A percentile compares a stretch with the other conserved stretches of the same genome.
Evolutionary conservation across 495 filamentous ascomycete species (phyloP).

Genomic region (Sordaria brevicollis): DNA sequence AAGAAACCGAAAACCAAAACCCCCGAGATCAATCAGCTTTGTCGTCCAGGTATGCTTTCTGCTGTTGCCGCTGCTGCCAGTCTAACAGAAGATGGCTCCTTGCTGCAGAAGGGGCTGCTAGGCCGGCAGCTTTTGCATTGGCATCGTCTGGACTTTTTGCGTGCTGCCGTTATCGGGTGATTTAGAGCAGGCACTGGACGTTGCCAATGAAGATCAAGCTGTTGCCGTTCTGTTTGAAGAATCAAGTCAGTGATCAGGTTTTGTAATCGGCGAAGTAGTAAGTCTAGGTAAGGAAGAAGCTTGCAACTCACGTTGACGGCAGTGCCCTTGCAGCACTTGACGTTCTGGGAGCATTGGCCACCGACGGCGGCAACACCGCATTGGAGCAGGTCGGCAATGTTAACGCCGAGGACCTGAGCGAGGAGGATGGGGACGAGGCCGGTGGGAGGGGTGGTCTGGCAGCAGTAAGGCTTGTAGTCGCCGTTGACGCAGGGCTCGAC

Average conservation of each 20-base stretch:
- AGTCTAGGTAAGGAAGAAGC: background rate
- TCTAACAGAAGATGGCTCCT: background rate
- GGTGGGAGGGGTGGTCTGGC: background rate
- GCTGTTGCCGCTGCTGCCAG: background rate
- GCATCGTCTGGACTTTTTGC: background rate
- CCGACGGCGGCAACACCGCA: background rate
- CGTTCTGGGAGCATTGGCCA: background rate
- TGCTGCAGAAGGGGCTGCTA: background rate
- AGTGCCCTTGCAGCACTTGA: constrained; percentile 5
- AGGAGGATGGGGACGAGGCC: background rate
- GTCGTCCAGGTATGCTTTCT: background rate
- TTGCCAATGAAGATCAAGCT: background rate
- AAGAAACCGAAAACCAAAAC: background rate
- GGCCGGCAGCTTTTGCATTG: background rate
- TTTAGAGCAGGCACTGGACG: background rate
- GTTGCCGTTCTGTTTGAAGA: background rate
- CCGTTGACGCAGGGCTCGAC: background rate
- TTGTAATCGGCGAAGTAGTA: background rate
- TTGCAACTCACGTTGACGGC: background rate
- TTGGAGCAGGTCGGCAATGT: background rate
- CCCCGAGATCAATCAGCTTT: background rate
- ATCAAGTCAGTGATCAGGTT: background rate
- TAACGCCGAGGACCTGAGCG: background rate
- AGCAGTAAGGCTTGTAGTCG: constrained; percentile 6
- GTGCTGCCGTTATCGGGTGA: background rate